Percentiles rank a stretch among this genome's conserved stretches.
Conservation (phyloP, 441 rosid genomes). For the Erodium chrysanthum region DNA sequence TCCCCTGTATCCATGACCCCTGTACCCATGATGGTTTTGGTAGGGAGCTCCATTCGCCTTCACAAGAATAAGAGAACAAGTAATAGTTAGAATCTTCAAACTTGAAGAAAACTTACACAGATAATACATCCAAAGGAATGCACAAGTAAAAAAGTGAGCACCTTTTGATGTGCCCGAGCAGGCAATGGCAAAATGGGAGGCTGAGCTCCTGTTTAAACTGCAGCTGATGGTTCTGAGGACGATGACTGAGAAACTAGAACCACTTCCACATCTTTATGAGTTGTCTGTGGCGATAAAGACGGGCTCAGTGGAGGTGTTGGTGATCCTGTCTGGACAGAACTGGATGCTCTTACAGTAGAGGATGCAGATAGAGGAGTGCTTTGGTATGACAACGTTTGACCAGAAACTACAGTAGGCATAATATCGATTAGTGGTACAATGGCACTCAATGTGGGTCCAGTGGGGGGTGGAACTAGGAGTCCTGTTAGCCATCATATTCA, state of each 20-base stretch:
- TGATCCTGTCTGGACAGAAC: slow-evolving; percentile 33
- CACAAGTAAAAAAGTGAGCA: slow-evolving; percentile 4
- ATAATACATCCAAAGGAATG: background rate
- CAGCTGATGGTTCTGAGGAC: slow-evolving; percentile 36
- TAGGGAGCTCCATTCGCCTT: slow-evolving; percentile 60
- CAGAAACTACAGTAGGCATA: slow-evolving; percentile 36
- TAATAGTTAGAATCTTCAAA: slow-evolving; percentile 12
- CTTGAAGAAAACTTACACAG: background rate
- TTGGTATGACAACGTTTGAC: slow-evolving; percentile 35
- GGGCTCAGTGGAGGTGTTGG: slow-evolving; percentile 44
- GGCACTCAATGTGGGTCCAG: slow-evolving; percentile 33
- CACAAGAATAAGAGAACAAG: slow-evolving; percentile 12
- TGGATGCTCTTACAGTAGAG: slow-evolving; percentile 30
- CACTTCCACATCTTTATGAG: slow-evolving; percentile 59
- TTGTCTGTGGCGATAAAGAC: slow-evolving; percentile 39
- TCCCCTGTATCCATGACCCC: slow-evolving; percentile 23
- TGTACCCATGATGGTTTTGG: slow-evolving; percentile 41
- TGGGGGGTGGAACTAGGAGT: slow-evolving; percentile 36
- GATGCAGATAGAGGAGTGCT: slow-evolving; percentile 30
- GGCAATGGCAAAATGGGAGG: slow-evolving; percentile 88
- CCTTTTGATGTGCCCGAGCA: slow-evolving; percentile 41
- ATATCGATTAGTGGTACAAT: slow-evolving; percentile 29
- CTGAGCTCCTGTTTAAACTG: slow-evolving; percentile 42
- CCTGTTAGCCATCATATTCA: slow-evolving; percentile 36
- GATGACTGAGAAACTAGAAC: slow-evolving; percentile 47